Evolutionary conservation across 2,329 filamentous ascomycete species (phyloP).

Genomic region (Penicillium sp.): DNA sequence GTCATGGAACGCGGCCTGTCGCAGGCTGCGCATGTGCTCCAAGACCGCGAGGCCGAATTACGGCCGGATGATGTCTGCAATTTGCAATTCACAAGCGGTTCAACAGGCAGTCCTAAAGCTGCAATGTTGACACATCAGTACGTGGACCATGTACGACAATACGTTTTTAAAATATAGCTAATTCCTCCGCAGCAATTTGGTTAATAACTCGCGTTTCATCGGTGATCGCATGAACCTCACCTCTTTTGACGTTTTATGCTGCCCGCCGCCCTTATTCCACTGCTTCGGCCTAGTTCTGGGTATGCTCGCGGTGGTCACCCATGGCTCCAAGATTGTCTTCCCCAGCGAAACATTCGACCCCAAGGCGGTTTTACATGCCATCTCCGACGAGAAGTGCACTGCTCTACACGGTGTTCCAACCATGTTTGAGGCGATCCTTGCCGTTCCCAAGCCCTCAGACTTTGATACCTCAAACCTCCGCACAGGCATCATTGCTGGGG

Average conservation of each 20-base stretch:
- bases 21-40: slow-evolving; percentile 53
- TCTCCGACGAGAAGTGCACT: slow-evolving; percentile 68
- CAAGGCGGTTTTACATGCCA: slow-evolving; percentile 62
- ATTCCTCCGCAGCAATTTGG: slow-evolving; percentile 35
- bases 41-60: slow-evolving; percentile 56
- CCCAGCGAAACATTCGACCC: slow-evolving; percentile 73
- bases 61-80: slow-evolving; percentile 69
- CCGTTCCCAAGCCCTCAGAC: slow-evolving; percentile 47
- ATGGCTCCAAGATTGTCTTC: slow-evolving; percentile 74
- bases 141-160: slow-evolving; percentile 8
- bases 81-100: slow-evolving; percentile 73
- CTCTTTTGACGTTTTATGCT: slow-evolving; percentile 69
- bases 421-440: slow-evolving; percentile 72
- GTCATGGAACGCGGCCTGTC: slow-evolving; percentile 55
- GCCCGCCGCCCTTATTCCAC: slow-evolving; percentile 80
- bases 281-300: slow-evolving; percentile 81
- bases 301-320: slow-evolving; percentile 68
- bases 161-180: neutral
- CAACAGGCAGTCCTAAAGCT: slow-evolving; percentile 70
- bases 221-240: slow-evolving; percentile 73
- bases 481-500: slow-evolving; percentile 77
- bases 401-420: slow-evolving; percentile 79
- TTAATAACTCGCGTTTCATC: slow-evolving; percentile 69
- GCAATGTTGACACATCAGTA: slow-evolving; percentile 72
- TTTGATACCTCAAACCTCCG: slow-evolving; percentile 58